Conservation (phyloP, 2,329 filamentous ascomycete species). For the Colletotrichum tabaci region DNA sequence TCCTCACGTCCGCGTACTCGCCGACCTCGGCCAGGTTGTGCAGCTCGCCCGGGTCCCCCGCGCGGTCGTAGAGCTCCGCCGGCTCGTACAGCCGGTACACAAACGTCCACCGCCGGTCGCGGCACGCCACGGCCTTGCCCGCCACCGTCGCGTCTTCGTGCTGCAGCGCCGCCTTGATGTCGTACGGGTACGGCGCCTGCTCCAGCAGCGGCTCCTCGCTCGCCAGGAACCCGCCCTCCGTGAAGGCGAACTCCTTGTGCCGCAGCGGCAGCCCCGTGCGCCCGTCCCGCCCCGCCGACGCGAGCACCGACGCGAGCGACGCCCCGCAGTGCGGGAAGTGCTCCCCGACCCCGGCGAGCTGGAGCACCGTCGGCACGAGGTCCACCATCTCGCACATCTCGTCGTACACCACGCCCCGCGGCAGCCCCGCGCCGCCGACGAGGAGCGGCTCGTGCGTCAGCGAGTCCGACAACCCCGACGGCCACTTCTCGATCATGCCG, state of each 20-base stretch:
- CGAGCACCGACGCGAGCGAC: constrained; percentile 28
- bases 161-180: constrained; percentile 61
- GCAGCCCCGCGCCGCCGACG: constrained; percentile 58
- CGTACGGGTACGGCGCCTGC: constrained; percentile 60
- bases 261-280: constrained; percentile 32
- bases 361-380: constrained; percentile 59
- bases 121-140: constrained; percentile 58
- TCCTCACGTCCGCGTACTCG: constrained; percentile 44
- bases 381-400: constrained; percentile 62
- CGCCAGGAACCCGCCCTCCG: constrained; percentile 61
- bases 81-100: constrained; percentile 63
- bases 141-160: constrained; percentile 60
- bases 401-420: constrained; percentile 49
- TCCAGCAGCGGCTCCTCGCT: constrained; percentile 62
- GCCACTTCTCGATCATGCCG: constrained; percentile 65
- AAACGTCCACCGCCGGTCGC: constrained; percentile 57
- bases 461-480: constrained; percentile 58
- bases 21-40: constrained; percentile 55
- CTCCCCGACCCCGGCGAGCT: constrained; percentile 55
- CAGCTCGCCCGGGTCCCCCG: constrained; percentile 55
- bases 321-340: constrained; percentile 53
- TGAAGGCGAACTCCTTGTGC: constrained; percentile 59
- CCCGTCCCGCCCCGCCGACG: constrained; percentile 8
- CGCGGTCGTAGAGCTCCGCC: constrained; percentile 58
- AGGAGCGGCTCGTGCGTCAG: constrained; percentile 61